Base-by-base conservation (phyloP, 2,329 filamentous ascomycete genomes). In the Ceratocystis papillata region DNA sequence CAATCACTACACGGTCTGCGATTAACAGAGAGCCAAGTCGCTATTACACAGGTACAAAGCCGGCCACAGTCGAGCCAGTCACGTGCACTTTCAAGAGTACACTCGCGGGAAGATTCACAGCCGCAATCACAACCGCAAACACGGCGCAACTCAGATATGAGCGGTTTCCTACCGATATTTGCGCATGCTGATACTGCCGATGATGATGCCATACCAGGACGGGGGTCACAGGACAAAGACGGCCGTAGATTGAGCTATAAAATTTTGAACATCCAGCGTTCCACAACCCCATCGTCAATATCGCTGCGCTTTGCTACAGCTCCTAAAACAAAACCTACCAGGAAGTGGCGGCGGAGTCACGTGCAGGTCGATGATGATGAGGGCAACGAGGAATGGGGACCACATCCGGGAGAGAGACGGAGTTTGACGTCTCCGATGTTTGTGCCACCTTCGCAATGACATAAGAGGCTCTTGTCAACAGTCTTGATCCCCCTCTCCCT, bases 91-190 rank as follows among this genome's bases (percentile, higher is more conserved):
- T 57, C 53, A n/a, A 10, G 15, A 15, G n/a, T 28, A 15, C 8
- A 30, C 10, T 59, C 55, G 55, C 55, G n/a, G 25, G 37, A 41
- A 41, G 37, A 41, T 41, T 30, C 17, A 6, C 55, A 2, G 55
- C 0, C 55, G 2, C 15, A 17, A 7, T 33, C 53, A 8, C 55
- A 59, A n/a, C 55, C 28, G 25, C 55, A 37, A 30, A 33, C 55
- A 17, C 55, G 41, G 37, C 22, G 67, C 25, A 44, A 63, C 65
- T 63, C 65, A 12, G 65, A 55, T 7, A 48, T n/a, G 17, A 60
- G 60, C 20, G 59, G 63, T 3, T 67, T 65, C 50, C 37, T 67
- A 59, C 66, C 66, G 3, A 67, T 67, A 33, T 67, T 67, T 65
- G 66, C 59, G 30, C 66, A 41, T 20, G 60, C 61, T 8, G 66